Percentiles rank a stretch among this genome's conserved stretches.
phyloP scores from a whole-genome alignment of 306 rosid species.

The Cucumis cinereus region DNA sequence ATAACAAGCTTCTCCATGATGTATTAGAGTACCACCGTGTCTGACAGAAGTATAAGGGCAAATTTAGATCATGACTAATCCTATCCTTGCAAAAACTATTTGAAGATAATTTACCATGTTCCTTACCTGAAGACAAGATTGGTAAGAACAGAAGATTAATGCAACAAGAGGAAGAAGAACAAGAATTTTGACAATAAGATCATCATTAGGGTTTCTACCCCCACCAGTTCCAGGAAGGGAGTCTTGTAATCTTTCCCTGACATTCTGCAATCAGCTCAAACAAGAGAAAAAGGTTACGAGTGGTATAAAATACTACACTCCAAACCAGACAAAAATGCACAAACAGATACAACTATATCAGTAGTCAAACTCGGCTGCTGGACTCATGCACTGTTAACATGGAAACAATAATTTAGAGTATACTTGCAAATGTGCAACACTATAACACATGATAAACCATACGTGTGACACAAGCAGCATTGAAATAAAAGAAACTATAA shows the following conservation, averaged over 20 bases:
- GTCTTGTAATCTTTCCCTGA: slow-evolving; percentile 61
- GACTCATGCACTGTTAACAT: background rate
- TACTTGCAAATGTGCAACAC: background rate
- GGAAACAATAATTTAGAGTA: background rate
- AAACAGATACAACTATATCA: too few species aligned
- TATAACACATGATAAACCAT: background rate
- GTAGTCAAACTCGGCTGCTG: background rate
- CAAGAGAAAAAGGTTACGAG: background rate
- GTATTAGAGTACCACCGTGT: slow-evolving; percentile 34
- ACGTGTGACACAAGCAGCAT: background rate
- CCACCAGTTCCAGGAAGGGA: slow-evolving; percentile 88
- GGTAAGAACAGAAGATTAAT: slow-evolving; percentile 48
- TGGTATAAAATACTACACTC: background rate
- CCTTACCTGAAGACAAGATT: slow-evolving; percentile 52
- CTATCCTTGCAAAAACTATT: background rate
- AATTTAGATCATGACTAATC: slow-evolving; percentile 4
- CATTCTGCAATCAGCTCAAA: slow-evolving; percentile 44
- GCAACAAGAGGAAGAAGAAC: slow-evolving; percentile 59
- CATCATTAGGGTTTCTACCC: slow-evolving; percentile 72
- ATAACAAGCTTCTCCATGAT: slow-evolving; percentile 50
- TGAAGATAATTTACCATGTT: slow-evolving; percentile 9
- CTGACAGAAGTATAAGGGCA: slow-evolving; percentile 26
- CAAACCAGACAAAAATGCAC: background rate
- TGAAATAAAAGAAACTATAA: background rate
- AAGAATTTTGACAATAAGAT: slow-evolving; percentile 66